Conservation (phyloP, 2,329 filamentous ascomycete genomes). For the Pleurostoma richardsiae region DNA sequence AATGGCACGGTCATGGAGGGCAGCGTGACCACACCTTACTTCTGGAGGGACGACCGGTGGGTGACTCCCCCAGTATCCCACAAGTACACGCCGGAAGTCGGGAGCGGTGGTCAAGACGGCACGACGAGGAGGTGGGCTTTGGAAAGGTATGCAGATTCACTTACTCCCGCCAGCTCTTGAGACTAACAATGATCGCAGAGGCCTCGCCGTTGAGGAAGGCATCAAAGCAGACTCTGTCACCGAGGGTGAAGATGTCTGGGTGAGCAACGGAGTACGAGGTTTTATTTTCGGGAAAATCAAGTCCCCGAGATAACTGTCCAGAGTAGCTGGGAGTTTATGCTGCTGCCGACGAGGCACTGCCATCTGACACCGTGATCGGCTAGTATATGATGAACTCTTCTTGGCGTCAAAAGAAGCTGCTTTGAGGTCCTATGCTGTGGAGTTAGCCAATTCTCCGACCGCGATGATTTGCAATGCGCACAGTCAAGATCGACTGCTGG, state of each 20-base stretch:
- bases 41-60: constrained; percentile 70
- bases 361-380: neutral
- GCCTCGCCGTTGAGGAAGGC: constrained; percentile 60
- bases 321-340: neutral
- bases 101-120: constrained; percentile 75
- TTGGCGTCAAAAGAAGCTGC: no score
- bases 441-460: no score
- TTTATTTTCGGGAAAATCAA: constrained; percentile 53
- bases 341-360: neutral
- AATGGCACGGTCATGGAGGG: constrained; percentile 75
- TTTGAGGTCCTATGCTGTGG: no score
- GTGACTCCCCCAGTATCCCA: constrained; percentile 66
- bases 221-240: constrained; percentile 55
- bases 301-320: constrained; percentile 8
- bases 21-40: constrained; percentile 76
- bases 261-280: constrained; percentile 83
- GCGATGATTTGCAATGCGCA: no score
- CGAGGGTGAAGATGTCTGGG: constrained; percentile 75
- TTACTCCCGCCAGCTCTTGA: neutral
- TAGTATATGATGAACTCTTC: no score
- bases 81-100: constrained; percentile 27
- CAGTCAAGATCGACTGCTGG: no score
- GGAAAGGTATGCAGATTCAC: constrained; percentile 42
- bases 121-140: constrained; percentile 83
- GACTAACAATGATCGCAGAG: constrained; percentile 21